Evolutionary conservation across 805 yeast genomes (phyloP).

Genomic region (Blastobotrys mokoenaii): DNA sequence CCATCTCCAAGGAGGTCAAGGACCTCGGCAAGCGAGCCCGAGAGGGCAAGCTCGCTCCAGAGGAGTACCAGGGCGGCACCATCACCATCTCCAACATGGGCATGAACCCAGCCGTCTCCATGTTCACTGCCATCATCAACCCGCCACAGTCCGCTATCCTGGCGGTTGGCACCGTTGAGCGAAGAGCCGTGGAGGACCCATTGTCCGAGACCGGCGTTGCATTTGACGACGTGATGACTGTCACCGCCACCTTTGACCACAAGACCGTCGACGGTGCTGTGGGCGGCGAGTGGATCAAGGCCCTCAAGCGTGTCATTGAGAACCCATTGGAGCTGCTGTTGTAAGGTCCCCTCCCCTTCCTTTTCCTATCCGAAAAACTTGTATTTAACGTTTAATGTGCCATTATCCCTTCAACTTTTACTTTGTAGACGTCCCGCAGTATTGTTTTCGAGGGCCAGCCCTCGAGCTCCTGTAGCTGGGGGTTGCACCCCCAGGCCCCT

Average conservation of each 20-base stretch:
- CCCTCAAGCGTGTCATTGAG: slow-evolving; percentile 82
- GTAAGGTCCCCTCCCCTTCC: slow-evolving; percentile 31
- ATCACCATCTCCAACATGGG: slow-evolving; percentile 98
- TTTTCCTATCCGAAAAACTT: too few species aligned
- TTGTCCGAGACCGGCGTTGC: slow-evolving; percentile 86
- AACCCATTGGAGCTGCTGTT: slow-evolving; percentile 91
- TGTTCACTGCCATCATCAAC: slow-evolving; percentile 94
- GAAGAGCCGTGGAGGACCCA: slow-evolving; percentile 87
- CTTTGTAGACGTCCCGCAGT: too few species aligned
- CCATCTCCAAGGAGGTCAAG: slow-evolving; percentile 77
- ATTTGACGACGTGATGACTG: slow-evolving; percentile 82
- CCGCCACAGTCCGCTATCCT: slow-evolving; percentile 94
- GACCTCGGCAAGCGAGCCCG: slow-evolving; percentile 95
- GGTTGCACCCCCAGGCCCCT: too few species aligned
- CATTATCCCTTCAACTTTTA: too few species aligned
- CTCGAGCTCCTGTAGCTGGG: not conserved
- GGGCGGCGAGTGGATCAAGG: slow-evolving; percentile 95
- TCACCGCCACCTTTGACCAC: slow-evolving; percentile 98
- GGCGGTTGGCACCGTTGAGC: slow-evolving; percentile 89
- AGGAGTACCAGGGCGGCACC: slow-evolving; percentile 99
- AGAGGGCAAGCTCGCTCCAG: slow-evolving; percentile 84
- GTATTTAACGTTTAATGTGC: too few species aligned
- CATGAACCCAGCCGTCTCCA: slow-evolving; percentile 89
- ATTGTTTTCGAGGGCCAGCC: not conserved
- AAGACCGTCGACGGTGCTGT: slow-evolving; percentile 95